Evolutionary conservation across 1,284 basidiomycete species (phyloP), one percentile per base, ranked within the genome.

Genomic region (Trichosporon sp.): DNA sequence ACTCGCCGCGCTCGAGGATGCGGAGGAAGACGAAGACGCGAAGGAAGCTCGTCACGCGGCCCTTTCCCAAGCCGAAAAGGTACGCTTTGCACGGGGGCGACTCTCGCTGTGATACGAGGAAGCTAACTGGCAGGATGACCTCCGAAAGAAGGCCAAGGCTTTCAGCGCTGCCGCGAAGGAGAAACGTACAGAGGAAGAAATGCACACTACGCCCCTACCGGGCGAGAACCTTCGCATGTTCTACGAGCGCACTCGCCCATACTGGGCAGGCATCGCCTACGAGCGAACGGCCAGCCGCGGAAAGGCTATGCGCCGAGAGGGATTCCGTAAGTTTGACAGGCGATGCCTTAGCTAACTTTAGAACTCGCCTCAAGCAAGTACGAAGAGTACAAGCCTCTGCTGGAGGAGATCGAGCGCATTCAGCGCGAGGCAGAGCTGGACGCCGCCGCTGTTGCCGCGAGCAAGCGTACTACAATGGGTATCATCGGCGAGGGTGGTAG

Each of bases 181-280:
- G 69, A 77, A 83, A 2, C 82, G 86, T 3, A 86, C 88, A 0
- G 82, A 85, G 0, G 90, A 92, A 71, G 92, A 94, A 68, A 78
- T 86, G 0, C 75, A 92, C 49, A 89, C 88, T 65, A 95, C 92
- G 0, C 94, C 94, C 0, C 82, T 89, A 6, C 91, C 92, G 0
- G 91, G 92, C n/a, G 94, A 96, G 77, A 91, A 89, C 0, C 79
- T 95, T 7, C 88, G 90, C 0, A 83, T 85, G 77, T 95, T 95
- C 78, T 96, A 94, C 74, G 86, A 89, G 11, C 86, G 93, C 6
- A 89, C 89, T 4, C 84, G 89, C 87, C 75, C 71, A 86, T 82
- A 90, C 74, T 96, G 93, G 93, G 84, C 89, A 0, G 86, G 87
- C 61, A 88, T 86, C 65, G 92, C 90, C 3, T 84, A 86, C 61